Evolutionary conservation across 176 grass and related monocot genomes (phyloP), one percentile per base, ranked within the genome.

Genomic region (Cenchrus americanus): DNA sequence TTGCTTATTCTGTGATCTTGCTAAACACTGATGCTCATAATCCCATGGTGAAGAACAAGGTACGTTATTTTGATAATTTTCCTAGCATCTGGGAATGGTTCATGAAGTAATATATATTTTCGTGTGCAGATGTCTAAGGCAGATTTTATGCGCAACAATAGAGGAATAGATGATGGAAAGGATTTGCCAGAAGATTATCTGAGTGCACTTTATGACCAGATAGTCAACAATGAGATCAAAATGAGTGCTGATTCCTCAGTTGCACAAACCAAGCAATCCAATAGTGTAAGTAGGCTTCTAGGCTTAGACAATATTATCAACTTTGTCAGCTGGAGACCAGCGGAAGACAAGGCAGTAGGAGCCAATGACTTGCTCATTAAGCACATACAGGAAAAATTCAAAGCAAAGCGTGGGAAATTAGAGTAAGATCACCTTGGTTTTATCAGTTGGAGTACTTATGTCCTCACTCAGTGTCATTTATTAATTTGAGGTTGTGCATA

Each of bases 1-100:
- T 98, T 88, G 96, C 93, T 80, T 98, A 98, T 88, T 98, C 96
- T 37, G 96, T 98, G 62, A 98, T 98, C 40, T 71, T 98, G 91
- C 85, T 98, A 34, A 98, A 96, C 61, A 98, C 96, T 71, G 96
- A 98, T 84, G 93, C 96, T 84, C 96, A 98, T 86, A 98, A 91
- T 85, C 81, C 24, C 75, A 95, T 92, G 96, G 96, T 98, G 76
- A 98, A 93, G 80, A 94, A 96, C 88, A 98, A 96, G 89, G 96
- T 88, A 69, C 37, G 74, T 58, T 69, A 80, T 69, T 61, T 69
- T 61, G 37, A 42, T 47, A 76, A 73, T 78, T 77, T 59, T 13
- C 57, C 23, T 65, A 71, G 83, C 53, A 51, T 73, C 49, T 60
- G 30, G 63, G 40, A 62, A 32, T 80, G 64, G 22, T 58, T 62